Evolutionary conservation across 1,284 basidiomycete species (phyloP), one percentile per base, ranked within the genome.

Genomic region (Anthracocystis panici-leucophaei): DNA sequence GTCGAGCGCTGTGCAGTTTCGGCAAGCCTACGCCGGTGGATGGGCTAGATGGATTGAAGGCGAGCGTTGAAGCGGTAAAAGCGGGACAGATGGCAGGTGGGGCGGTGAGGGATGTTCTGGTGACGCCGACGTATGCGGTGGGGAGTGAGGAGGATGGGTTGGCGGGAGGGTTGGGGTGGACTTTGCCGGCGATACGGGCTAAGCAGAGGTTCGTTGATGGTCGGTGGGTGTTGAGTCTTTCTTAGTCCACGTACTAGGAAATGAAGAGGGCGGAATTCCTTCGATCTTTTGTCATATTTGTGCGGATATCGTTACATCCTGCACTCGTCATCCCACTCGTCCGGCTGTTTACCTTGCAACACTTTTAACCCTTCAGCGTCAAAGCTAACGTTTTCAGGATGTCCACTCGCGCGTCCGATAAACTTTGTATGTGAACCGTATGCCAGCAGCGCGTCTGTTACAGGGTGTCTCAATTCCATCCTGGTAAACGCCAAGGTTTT

Each of bases 1-100:
- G 93, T 50, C 88, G 89, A 51, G 88, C 91, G 0, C 86, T 97
- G 54, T 98, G 95, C 86, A 92, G 91, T 1, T 97, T 93, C 84
- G 93, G 92, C 5, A 95, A 95, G 85, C 92, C 94, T 0, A 57
- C 62, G 16, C 75, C 75, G 16, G 57, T 64, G 2, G 48, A 55
- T 33, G 64, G 60, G 50, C 7, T 66, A 54, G 57, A 61, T 18
- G 33, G 44, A 33, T 29, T 73, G 27, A 53, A 55, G 38, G 64
- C 65, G 51, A 55, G 45, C 11, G 53, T 74, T 27, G 56, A 65
- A 52, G 61, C 65, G 6, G 49, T 71, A 16, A 77, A 75, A 33
- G 57, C 57, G 3, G 70, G 77, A 14, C 38, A 65, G 46, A 27
- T 16, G 35, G 59, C 46, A n/a, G 64, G 40, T 21, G 59, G 52